Percentiles rank a stretch among this genome's conserved stretches.
phyloP scores from a whole-genome alignment of 1,284 basidiomycete species.

The Pyrrhoderma noxium region DNA sequence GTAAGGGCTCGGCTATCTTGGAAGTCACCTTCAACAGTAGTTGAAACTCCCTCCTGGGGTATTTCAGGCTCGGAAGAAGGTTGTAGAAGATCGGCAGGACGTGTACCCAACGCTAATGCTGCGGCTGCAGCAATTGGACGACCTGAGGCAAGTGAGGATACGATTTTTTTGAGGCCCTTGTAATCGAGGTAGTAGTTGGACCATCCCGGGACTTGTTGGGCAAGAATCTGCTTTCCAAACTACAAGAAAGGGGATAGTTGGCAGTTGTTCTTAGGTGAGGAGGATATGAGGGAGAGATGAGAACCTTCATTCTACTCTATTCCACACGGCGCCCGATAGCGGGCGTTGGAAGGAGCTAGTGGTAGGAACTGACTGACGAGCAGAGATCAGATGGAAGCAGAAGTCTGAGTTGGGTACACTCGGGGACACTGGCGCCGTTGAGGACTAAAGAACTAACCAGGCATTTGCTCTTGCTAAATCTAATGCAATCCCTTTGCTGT shows the following conservation, averaged over 20 bases:
- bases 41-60: too few relatives aligned
- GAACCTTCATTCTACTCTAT: conserved; percentile 30
- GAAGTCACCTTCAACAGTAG: not conserved
- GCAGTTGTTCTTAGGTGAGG: not conserved
- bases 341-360: too few relatives aligned
- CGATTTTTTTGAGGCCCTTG: conserved; percentile 98
- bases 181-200: conserved; percentile 95
- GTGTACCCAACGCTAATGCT: conserved; percentile 75
- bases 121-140: conserved; percentile 85
- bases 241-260: conserved; percentile 28
- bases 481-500: too few relatives aligned
- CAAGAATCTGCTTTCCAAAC: conserved; percentile 99
- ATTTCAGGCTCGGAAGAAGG: not conserved
- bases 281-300: conserved; percentile 9
- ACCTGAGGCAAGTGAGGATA: conserved; percentile 93
- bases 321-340: too few relatives aligned
- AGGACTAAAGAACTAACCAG: too few relatives aligned
- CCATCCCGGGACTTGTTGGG: conserved; percentile 97
- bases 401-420: too few relatives aligned
- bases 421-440: too few relatives aligned
- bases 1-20: conserved; percentile 22
- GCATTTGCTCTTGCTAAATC: too few relatives aligned
- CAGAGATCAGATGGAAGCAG: too few relatives aligned
- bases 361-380: too few relatives aligned
- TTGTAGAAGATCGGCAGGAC: conserved; percentile 47